Conservation (phyloP, 441 rosid species). For the Gossypium aridum region DNA sequence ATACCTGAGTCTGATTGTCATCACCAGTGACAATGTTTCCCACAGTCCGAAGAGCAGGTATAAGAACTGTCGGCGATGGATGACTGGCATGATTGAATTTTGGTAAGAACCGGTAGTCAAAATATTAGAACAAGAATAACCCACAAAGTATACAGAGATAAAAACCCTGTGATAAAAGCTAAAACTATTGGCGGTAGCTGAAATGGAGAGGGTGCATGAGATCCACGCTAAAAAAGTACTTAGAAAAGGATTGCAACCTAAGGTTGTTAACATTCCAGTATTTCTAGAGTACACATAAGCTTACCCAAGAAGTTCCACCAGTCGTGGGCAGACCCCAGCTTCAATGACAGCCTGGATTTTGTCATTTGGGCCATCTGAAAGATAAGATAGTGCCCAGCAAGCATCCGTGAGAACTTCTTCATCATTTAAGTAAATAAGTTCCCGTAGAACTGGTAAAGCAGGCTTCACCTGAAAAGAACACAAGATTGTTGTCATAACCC, state of each 20-base stretch:
- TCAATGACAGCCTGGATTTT: conserved; percentile 20
- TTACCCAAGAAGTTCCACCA: conserved; percentile 18
- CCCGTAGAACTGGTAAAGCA: conserved; percentile 14
- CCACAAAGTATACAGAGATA: not conserved
- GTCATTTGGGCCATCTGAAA: conserved; percentile 19
- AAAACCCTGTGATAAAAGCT: not conserved
- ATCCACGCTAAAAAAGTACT: not conserved
- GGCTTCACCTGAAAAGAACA: conserved; percentile 15
- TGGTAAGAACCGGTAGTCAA: not conserved
- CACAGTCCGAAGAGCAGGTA: conserved; percentile 21
- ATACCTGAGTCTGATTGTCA: conserved; percentile 19
- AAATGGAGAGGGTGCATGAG: not conserved
- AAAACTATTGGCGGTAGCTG: not conserved
- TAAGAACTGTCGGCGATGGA: conserved; percentile 17
- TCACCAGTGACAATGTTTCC: conserved; percentile 20
- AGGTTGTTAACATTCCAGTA: not conserved
- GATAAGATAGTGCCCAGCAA: conserved; percentile 20
- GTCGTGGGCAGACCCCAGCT: conserved; percentile 16
- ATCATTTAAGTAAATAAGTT: conserved; percentile 17
- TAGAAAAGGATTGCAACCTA: not conserved
- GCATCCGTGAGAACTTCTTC: conserved; percentile 21
- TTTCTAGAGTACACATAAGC: not conserved
- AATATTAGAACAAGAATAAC: not conserved
- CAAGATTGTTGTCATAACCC: not conserved
- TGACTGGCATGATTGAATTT: conserved; percentile 10